phyloP scores from a whole-genome alignment of 2,329 filamentous ascomycete genomes.

The Massarina eburnea region DNA sequence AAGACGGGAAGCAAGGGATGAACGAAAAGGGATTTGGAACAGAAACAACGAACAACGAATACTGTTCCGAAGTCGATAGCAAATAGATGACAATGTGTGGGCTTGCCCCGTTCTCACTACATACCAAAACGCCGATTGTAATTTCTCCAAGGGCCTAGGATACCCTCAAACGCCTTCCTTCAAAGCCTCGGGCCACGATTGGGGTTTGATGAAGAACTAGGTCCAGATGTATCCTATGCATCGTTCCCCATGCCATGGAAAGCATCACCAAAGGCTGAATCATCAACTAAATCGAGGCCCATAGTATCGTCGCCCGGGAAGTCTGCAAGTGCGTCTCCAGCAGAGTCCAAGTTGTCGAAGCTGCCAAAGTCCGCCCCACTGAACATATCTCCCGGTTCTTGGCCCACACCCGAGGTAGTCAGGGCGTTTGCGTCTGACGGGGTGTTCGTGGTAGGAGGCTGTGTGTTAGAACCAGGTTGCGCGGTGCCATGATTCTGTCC shows the following conservation, averaged over 20 bases:
- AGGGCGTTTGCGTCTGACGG: slow-evolving; percentile 17
- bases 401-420: slow-evolving; percentile 26
- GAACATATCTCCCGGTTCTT: slow-evolving; percentile 40
- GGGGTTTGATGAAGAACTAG: background rate
- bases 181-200: background rate
- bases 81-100: background rate
- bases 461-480: slow-evolving; percentile 19
- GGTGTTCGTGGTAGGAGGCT: slow-evolving; percentile 18
- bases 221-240: slow-evolving; percentile 15
- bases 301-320: slow-evolving; percentile 41
- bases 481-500: slow-evolving; percentile 20
- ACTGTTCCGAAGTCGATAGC: background rate
- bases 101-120: background rate
- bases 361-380: slow-evolving; percentile 39
- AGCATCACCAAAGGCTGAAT: slow-evolving; percentile 45
- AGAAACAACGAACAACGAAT: background rate
- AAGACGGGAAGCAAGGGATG: slow-evolving; percentile 12
- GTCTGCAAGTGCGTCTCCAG: slow-evolving; percentile 43
- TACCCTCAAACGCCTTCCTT: background rate
- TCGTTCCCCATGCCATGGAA: slow-evolving; percentile 40
- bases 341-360: slow-evolving; percentile 43
- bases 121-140: background rate
- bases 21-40: background rate
- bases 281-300: slow-evolving; percentile 42
- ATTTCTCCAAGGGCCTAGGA: background rate